phyloP scores from a whole-genome alignment of 2,329 filamentous ascomycete genomes.

The Ceratocystis variospora region DNA sequence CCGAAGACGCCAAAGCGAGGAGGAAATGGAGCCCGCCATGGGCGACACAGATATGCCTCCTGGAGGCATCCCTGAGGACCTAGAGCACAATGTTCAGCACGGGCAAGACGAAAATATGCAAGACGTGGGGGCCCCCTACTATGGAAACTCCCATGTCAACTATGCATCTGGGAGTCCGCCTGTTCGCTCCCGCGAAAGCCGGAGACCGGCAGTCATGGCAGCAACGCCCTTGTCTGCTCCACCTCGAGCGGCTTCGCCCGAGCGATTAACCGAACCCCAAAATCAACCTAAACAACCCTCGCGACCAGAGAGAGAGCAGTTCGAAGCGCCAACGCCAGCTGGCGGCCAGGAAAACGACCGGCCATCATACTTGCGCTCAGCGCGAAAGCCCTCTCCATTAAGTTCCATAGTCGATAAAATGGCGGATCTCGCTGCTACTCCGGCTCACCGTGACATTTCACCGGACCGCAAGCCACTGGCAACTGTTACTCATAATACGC shows the following conservation, averaged over 20 bases:
- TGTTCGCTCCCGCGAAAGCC: constrained; percentile 32
- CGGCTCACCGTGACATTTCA: constrained; percentile 26
- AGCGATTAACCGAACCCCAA: constrained; percentile 20
- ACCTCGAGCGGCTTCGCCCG: constrained; percentile 40
- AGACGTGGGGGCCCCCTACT: constrained; percentile 33
- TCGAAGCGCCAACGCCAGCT: constrained; percentile 27
- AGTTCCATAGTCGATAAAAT: constrained; percentile 12
- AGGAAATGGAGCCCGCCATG: constrained; percentile 38
- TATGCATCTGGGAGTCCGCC: constrained; percentile 45
- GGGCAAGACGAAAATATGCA: constrained; percentile 22
- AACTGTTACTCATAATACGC: constrained; percentile 50
- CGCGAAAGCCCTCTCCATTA: constrained; percentile 11
- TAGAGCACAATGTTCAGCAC: constrained; percentile 32
- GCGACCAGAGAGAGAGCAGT: background rate
- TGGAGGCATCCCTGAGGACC: constrained; percentile 26
- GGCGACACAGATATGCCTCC: constrained; percentile 29
- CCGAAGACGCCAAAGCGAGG: constrained; percentile 52
- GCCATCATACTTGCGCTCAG: constrained; percentile 47
- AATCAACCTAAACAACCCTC: constrained; percentile 20
- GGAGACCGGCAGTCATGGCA: constrained; percentile 19
- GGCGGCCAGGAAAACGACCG: constrained; percentile 79
- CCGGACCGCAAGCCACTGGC: constrained; percentile 44
- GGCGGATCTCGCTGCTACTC: constrained; percentile 6
- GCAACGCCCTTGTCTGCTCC: constrained; percentile 40
- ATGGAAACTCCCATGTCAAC: constrained; percentile 29